Evolutionary conservation across 2,329 filamentous ascomycete genomes (phyloP).

Genomic region (Pseudopyricularia javanii): DNA sequence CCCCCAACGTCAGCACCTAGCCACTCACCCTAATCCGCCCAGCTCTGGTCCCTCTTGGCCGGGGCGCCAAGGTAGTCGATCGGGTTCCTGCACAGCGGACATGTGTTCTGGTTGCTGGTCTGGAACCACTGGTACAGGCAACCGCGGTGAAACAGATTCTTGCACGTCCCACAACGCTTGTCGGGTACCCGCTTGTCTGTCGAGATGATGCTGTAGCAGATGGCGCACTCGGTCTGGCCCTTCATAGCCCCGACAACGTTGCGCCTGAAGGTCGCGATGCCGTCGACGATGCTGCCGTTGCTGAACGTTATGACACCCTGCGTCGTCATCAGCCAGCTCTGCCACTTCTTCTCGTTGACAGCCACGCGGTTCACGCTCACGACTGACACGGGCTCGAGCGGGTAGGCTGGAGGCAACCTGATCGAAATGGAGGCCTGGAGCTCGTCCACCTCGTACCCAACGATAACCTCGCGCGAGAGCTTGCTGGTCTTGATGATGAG

Average conservation of each 20-base stretch:
- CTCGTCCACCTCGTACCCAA: slow-evolving; percentile 81
- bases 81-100: slow-evolving; percentile 82
- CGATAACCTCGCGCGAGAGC: slow-evolving; percentile 63
- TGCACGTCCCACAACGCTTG: slow-evolving; percentile 84
- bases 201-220: slow-evolving; percentile 91
- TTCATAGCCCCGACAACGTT: slow-evolving; percentile 84
- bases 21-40: background rate
- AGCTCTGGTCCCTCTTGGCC: background rate
- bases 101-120: slow-evolving; percentile 81
- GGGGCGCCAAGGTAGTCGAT: slow-evolving; percentile 44
- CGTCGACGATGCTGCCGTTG: slow-evolving; percentile 81
- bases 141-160: slow-evolving; percentile 79
- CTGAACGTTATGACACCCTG: slow-evolving; percentile 91
- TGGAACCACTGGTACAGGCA: slow-evolving; percentile 98
- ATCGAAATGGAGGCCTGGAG: slow-evolving; percentile 74
- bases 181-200: slow-evolving; percentile 81
- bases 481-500: slow-evolving; percentile 59
- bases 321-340: slow-evolving; percentile 76
- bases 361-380: slow-evolving; percentile 71
- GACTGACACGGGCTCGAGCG: slow-evolving; percentile 67
- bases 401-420: slow-evolving; percentile 68
- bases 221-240: slow-evolving; percentile 89
- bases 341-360: slow-evolving; percentile 85
- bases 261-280: slow-evolving; percentile 69
- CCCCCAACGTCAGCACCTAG: too few species aligned